Conservation (phyloP, 2,329 filamentous ascomycete species). For the Periconia digitata region DNA sequence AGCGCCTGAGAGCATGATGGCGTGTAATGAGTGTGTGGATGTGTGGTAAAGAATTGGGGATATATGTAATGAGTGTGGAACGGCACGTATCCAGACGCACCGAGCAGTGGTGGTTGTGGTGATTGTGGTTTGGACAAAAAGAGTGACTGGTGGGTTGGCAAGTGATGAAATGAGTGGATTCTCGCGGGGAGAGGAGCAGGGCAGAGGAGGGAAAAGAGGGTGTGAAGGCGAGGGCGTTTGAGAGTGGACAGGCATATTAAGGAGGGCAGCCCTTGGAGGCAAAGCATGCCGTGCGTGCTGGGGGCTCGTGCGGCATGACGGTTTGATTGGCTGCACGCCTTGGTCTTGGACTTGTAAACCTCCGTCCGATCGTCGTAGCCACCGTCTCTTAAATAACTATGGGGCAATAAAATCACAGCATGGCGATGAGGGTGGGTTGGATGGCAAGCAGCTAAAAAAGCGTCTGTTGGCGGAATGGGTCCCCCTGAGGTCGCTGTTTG, state of each 20-base stretch:
- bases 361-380: not conserved
- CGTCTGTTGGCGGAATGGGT: no score
- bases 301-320: not conserved
- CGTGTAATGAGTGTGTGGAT: conserved; percentile 2
- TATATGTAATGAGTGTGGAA: conserved; percentile 30
- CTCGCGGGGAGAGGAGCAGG: conserved; percentile 25
- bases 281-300: conserved; percentile 3
- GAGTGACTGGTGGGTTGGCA: conserved; percentile 20
- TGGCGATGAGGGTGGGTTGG: no score
- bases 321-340: conserved; percentile 2
- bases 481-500: no score
- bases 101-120: conserved; percentile 6
- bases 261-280: conserved; percentile 9
- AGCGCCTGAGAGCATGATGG: conserved; percentile 34
- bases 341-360: not conserved
- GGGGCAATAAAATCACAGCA: no score
- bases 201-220: conserved; percentile 15
- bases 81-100: conserved; percentile 42
- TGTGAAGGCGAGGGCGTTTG: conserved; percentile 17
- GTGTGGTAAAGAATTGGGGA: not conserved
- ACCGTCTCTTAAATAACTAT: no score
- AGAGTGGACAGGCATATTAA: conserved; percentile 23
- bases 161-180: conserved; percentile 32
- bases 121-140: conserved; percentile 12
- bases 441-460: no score